These are phyloP conservation scores for Talaromyces rugulosus DNA, from an alignment of 2,329 filamentous ascomycete genomes.

Conservation along the genomic window DNA sequence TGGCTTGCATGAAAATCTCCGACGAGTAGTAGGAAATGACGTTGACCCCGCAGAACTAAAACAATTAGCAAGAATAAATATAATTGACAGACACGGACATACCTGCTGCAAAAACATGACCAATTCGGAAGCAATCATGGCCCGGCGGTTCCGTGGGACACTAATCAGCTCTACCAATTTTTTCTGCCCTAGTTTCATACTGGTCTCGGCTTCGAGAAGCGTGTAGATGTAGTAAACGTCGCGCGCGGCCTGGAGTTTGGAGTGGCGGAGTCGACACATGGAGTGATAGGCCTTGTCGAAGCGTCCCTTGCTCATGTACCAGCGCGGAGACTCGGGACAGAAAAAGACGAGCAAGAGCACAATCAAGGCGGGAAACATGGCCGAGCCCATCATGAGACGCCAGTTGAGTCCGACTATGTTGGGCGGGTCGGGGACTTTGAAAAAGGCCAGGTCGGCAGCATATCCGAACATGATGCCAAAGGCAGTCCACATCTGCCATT, in stretches of 20 bases:
- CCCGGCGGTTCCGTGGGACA: slow-evolving; percentile 59
- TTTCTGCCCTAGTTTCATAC: slow-evolving; percentile 48
- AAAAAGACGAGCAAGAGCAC: slow-evolving; percentile 59
- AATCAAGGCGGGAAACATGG: slow-evolving; percentile 58
- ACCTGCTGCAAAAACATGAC: slow-evolving; percentile 67
- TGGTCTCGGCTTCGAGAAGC: slow-evolving; percentile 58
- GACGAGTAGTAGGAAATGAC: slow-evolving; percentile 59
- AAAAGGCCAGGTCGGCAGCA: slow-evolving; percentile 59
- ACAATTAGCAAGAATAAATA: not conserved
- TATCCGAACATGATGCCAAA: slow-evolving; percentile 55
- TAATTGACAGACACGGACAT: not conserved
- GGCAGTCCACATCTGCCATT: slow-evolving; percentile 63
- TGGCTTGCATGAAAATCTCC: slow-evolving; percentile 55
- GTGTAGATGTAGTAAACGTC: slow-evolving; percentile 45
- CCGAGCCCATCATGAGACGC: slow-evolving; percentile 66
- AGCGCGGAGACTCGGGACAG: slow-evolving; percentile 53
- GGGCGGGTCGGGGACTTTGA: slow-evolving; percentile 48
- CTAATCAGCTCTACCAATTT: slow-evolving; percentile 56
- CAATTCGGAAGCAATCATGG: slow-evolving; percentile 56
- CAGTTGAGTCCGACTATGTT: slow-evolving; percentile 58
- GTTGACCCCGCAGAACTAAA: slow-evolving; percentile 46
- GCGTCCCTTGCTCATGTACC: slow-evolving; percentile 44
- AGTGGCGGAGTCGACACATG: slow-evolving; percentile 40
- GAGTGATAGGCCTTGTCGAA: slow-evolving; percentile 40
- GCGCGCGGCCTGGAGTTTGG: slow-evolving; percentile 42